These are phyloP conservation scores for Sugiyamaella xylanicola DNA, from an alignment of 1,139 yeast genomes.

Conservation along the genomic window DNA sequence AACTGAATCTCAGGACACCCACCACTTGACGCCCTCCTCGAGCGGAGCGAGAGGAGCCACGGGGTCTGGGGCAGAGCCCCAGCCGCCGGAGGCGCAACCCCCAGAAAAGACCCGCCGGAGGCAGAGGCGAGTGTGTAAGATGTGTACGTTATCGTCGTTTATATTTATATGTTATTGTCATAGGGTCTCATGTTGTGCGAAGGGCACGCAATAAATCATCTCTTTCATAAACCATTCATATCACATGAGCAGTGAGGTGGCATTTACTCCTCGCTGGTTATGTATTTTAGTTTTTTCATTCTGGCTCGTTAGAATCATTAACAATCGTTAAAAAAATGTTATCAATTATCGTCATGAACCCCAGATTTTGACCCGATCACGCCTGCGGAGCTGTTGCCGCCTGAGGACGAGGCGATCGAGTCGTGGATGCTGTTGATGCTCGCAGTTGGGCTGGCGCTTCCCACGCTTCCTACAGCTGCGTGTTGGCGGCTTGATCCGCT, in stretches of 20 bases:
- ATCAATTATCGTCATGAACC: constrained; percentile 24
- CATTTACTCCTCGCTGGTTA: background rate
- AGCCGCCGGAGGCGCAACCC: constrained; percentile 8
- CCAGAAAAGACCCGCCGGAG: too few species aligned
- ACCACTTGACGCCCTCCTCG: background rate
- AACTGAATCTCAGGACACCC: too few species aligned
- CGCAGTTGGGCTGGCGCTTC: constrained; percentile 24
- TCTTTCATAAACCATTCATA: constrained; percentile 24
- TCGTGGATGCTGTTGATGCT: constrained; percentile 21
- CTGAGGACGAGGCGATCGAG: constrained; percentile 14
- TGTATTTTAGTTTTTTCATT: constrained; percentile 17
- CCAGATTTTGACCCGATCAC: constrained; percentile 31
- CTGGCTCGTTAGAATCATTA: constrained; percentile 29
- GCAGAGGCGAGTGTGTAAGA: background rate
- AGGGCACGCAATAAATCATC: constrained; percentile 19
- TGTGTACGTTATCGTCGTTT: constrained; percentile 15
- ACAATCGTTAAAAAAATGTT: constrained; percentile 23
- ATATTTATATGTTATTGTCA: constrained; percentile 15
- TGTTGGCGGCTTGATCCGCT: constrained; percentile 23
- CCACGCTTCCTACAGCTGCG: constrained; percentile 21
- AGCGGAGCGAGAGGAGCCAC: background rate
- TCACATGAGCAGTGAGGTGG: constrained; percentile 18
- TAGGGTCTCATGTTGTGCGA: constrained; percentile 16
- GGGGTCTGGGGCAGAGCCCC: constrained; percentile 7
- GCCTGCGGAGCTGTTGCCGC: constrained; percentile 22